Percentiles rank a stretch among this genome's conserved stretches.
phyloP scores from a whole-genome alignment of 129 eudicot genomes.

The Saposhnikovia divaricata region DNA sequence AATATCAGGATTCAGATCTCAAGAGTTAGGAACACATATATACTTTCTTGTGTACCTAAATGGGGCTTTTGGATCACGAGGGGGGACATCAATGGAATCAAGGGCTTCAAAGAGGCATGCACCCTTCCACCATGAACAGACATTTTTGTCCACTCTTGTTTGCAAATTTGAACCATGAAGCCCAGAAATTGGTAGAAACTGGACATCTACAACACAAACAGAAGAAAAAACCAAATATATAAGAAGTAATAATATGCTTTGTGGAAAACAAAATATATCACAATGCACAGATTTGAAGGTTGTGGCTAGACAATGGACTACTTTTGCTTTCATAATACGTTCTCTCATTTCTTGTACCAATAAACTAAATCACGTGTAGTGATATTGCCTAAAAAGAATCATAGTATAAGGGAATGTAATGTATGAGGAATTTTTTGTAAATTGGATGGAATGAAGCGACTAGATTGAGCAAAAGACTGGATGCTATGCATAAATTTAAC shows the following conservation, averaged over 20 bases:
- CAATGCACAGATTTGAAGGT: background rate
- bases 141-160: conserved; percentile 46
- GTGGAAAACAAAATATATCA: background rate
- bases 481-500: background rate
- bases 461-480: background rate
- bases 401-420: background rate
- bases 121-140: conserved; percentile 84
- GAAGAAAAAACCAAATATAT: background rate
- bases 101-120: conserved; percentile 89
- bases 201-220: conserved; percentile 50
- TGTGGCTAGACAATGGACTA: background rate
- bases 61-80: conserved; percentile 77
- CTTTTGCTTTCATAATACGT: background rate
- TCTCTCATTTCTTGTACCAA: background rate
- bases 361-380: background rate
- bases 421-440: background rate
- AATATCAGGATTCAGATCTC: background rate
- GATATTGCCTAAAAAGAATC: background rate
- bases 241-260: background rate
- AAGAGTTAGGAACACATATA: background rate
- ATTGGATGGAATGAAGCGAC: background rate
- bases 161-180: conserved; percentile 64
- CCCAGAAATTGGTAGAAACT: conserved; percentile 88
- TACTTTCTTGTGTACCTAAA: conserved; percentile 45
- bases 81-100: conserved; percentile 69